phyloP scores from a whole-genome alignment of 139 green algal genomes.

The Chlorella sp. region DNA sequence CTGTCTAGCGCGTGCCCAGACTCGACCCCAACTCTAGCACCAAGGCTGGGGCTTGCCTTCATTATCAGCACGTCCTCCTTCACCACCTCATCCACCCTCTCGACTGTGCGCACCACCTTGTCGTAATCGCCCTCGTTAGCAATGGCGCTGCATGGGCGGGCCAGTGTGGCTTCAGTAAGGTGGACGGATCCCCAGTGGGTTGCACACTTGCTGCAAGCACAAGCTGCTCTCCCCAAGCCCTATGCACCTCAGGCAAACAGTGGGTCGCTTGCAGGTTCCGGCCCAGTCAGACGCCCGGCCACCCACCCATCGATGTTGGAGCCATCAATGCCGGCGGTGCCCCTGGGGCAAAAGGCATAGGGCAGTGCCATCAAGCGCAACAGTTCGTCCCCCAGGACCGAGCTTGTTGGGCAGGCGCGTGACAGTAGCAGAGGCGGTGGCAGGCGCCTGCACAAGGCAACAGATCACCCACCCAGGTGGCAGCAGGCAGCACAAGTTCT shows the following conservation, averaged over 20 bases:
- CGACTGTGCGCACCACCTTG: slow-evolving; percentile 28
- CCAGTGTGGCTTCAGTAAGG: no score
- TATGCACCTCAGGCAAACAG: neutral
- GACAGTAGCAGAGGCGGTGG: no score
- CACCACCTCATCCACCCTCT: slow-evolving; percentile 54
- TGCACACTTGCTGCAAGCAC: neutral
- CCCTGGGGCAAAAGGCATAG: no score
- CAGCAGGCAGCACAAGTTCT: no score
- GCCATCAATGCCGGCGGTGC: slow-evolving; percentile 69
- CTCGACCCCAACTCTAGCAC: neutral
- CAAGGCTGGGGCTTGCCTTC: slow-evolving; percentile 40
- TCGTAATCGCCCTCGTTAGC: slow-evolving; percentile 51
- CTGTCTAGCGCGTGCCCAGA: no score
- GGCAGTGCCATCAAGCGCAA: no score
- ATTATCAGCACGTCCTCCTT: slow-evolving; percentile 48
- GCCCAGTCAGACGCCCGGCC: neutral
- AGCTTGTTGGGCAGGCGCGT: no score
- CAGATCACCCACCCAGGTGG: no score
- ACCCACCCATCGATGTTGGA: slow-evolving; percentile 70
- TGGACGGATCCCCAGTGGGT: no score
- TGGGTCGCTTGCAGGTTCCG: neutral
- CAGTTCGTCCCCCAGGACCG: no score
- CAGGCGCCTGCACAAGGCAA: no score
- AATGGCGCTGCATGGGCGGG: slow-evolving; percentile 25
- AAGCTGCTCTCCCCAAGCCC: neutral